These are phyloP conservation scores for Fusarium coicis DNA, from an alignment of 2,329 filamentous ascomycete species.

Conservation along the genomic window DNA sequence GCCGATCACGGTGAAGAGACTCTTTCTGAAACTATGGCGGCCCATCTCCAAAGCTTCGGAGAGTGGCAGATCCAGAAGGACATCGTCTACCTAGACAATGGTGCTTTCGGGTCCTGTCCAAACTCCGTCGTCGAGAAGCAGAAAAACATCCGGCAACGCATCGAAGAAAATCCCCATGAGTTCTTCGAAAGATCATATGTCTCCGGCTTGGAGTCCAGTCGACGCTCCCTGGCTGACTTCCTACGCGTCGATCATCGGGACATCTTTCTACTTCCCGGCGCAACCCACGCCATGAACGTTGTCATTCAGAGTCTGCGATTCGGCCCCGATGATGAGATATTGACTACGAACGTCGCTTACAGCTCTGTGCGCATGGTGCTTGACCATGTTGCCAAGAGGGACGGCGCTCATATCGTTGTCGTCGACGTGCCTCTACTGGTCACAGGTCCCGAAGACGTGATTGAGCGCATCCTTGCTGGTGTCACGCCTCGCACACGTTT, in stretches of 20 bases:
- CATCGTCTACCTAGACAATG: background rate
- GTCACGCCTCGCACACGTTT: background rate
- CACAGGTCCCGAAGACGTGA: background rate
- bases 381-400: background rate
- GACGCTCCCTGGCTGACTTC: background rate
- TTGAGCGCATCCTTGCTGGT: background rate
- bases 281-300: background rate
- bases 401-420: background rate
- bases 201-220: background rate
- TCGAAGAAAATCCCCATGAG: background rate
- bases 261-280: background rate
- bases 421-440: background rate
- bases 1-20: accelerated
- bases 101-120: background rate
- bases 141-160: background rate
- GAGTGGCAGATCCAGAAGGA: background rate
- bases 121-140: background rate
- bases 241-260: background rate
- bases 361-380: background rate
- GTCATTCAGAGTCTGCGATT: background rate
- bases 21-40: background rate
- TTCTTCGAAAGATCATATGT: background rate
- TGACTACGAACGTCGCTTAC: background rate
- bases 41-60: background rate
- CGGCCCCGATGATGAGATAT: background rate